Percentiles rank a stretch among this genome's conserved stretches.
Evolutionary conservation across 1,284 basidiomycete species (phyloP).

Genomic region (Rhodotorula sp.): DNA sequence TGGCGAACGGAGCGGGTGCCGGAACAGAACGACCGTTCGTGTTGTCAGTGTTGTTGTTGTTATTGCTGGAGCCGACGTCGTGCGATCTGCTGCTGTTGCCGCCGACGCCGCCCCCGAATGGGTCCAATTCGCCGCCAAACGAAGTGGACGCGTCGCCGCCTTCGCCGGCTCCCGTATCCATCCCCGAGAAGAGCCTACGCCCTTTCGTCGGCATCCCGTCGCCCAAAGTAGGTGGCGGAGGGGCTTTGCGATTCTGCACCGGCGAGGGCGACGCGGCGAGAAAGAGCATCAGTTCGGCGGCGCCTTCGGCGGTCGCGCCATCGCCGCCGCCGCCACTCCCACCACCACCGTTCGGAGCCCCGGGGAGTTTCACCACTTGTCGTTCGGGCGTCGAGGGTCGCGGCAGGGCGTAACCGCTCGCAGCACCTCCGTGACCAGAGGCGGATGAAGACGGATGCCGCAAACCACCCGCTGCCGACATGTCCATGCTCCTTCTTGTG

Average conservation of each 20-base stretch:
- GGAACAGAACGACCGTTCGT: not conserved
- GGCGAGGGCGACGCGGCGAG: slow-evolving; percentile 42
- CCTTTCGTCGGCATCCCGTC: slow-evolving; percentile 26
- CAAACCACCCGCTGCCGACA: not conserved
- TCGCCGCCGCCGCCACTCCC: not conserved
- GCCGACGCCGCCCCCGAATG: not conserved
- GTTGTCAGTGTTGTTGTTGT: not conserved
- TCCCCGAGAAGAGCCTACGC: slow-evolving; percentile 23
- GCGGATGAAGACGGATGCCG: slow-evolving; percentile 7
- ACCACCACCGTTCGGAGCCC: slow-evolving; percentile 9
- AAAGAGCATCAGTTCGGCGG: slow-evolving; percentile 46
- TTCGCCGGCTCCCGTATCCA: not conserved
- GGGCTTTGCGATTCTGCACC: slow-evolving; percentile 22
- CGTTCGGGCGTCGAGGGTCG: slow-evolving; percentile 32
- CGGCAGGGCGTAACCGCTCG: not conserved
- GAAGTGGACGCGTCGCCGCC: not conserved
- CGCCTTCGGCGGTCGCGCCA: slow-evolving; percentile 30
- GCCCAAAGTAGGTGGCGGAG: slow-evolving; percentile 3
- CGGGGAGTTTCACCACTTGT: not conserved
- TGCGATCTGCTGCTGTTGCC: not conserved
- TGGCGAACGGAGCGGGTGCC: not conserved
- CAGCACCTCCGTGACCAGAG: not conserved
- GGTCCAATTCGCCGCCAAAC: not conserved
- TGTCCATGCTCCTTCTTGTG: slow-evolving; percentile 1
- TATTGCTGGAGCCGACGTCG: not conserved